These are phyloP conservation scores for Aegilops speltoides DNA, from an alignment of 176 grass and related monocot species.

Conservation along the genomic window DNA sequence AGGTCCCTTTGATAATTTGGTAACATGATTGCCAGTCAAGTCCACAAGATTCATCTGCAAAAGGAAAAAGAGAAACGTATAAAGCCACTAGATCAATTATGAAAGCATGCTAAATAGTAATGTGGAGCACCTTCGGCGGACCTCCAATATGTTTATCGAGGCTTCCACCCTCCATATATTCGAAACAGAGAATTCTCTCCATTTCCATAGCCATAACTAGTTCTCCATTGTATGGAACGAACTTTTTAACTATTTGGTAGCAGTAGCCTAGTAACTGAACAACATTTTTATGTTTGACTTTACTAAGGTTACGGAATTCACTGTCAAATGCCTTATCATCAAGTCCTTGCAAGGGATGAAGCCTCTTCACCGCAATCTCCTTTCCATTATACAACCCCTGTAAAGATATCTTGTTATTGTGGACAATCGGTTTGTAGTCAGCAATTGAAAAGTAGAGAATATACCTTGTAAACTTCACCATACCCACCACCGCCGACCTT, in stretches of 20 bases:
- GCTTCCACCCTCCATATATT: too few species aligned
- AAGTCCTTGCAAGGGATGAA: neutral
- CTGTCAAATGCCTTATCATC: neutral
- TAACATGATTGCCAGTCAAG: slow-evolving; percentile 3
- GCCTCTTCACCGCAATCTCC: neutral
- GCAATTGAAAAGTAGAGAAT: neutral
- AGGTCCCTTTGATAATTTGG: slow-evolving; percentile 5
- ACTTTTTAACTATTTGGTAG: too few species aligned
- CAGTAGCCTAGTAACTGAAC: too few species aligned
- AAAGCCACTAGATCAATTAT: too few species aligned
- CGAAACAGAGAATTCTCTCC: too few species aligned
- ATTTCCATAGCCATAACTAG: too few species aligned
- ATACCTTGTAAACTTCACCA: neutral
- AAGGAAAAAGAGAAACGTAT: neutral
- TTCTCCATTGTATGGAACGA: too few species aligned
- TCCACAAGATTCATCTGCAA: neutral
- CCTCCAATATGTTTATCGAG: too few species aligned
- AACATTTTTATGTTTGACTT: neutral
- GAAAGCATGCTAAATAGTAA: too few species aligned
- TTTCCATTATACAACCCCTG: neutral
- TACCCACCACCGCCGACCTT: neutral
- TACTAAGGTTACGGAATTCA: neutral
- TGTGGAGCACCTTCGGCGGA: too few species aligned
- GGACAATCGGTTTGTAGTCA: neutral
- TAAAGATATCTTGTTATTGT: neutral